Evolutionary conservation across 2,329 filamentous ascomycete species (phyloP).

Genomic region (Aspergillus brasiliensis): DNA sequence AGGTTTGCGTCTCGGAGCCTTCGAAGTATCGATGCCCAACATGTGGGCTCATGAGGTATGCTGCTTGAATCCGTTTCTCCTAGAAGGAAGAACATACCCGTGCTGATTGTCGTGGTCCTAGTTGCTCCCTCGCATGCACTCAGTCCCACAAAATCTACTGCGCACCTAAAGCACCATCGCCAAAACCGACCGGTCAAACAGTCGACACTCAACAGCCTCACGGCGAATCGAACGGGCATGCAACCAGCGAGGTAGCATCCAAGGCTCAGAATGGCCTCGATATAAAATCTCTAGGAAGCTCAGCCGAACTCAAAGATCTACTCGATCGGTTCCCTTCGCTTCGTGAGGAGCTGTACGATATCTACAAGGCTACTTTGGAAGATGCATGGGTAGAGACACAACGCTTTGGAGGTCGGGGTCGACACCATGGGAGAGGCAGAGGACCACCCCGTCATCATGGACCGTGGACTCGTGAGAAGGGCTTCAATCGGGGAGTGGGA

Average conservation of each 20-base stretch:
- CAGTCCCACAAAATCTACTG: constrained; percentile 49
- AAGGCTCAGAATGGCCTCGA: constrained; percentile 10
- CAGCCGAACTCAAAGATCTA: constrained; percentile 40
- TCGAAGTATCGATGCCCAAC: constrained; percentile 45
- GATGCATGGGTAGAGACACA: constrained; percentile 44
- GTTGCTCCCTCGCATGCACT: constrained; percentile 51
- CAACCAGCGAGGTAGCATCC: constrained; percentile 6
- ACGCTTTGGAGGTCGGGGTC: constrained; percentile 22
- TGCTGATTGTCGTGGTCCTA: constrained; percentile 21
- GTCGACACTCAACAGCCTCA: constrained; percentile 10
- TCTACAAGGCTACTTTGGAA: constrained; percentile 44
- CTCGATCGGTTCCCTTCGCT: constrained; percentile 43
- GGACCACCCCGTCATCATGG: constrained; percentile 33
- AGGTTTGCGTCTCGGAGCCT: constrained; percentile 41
- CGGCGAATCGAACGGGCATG: constrained; percentile 14
- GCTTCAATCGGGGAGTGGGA: constrained; percentile 45
- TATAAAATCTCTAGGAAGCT: constrained; percentile 26
- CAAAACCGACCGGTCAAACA: constrained; percentile 17
- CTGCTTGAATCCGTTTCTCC: neutral
- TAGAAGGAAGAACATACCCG: neutral
- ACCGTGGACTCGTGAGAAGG: constrained; percentile 46
- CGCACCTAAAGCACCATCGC: constrained; percentile 30
- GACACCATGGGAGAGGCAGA: constrained; percentile 31
- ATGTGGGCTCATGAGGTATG: constrained; percentile 42
- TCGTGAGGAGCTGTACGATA: constrained; percentile 43